Evolutionary conservation across 2,329 filamentous ascomycete species (phyloP), one percentile per base, ranked within the genome.

Genomic region (Diaporthe capsici): DNA sequence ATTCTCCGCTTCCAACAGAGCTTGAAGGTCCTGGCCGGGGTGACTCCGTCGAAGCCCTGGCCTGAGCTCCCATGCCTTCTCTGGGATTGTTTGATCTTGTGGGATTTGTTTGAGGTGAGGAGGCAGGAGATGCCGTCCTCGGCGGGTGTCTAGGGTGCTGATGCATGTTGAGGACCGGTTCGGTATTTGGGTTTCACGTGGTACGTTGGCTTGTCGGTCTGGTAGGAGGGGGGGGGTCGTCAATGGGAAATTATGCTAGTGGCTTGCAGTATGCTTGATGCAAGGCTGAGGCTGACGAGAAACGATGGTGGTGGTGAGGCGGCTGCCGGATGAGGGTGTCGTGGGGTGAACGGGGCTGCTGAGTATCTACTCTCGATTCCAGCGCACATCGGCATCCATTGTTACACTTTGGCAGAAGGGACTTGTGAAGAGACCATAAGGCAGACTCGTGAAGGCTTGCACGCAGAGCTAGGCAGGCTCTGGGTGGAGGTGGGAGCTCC

Each of bases 111-210:
- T 93, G 91, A 71, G 93, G 90, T 67, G 93, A 93, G 80, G 90
- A 91, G 80, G 93, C 92, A 77, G 95, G 92, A 77, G 94, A 95
- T 77, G 93, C 90, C 81, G 92, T 90, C 83, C 92, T 90, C 79
- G 94, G 93, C 79, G 93, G 90, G 77, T 92, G 90, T 80, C 96
- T 92, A 80, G 94, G 93, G 86, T 96, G 94, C 86, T 98, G 96
- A 90, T 98, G 95, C 96, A 98, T 98, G 80, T 82, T 87, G 77
- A 77, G 78, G 39, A 71, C 74, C 61, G 71, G 65, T 75, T 78
- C 72, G 75, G 63, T 58, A 47, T 22, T 25, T 17, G 71, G 58
- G n/a, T 39, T 60, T 34, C 51, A 75, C 44, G 60, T 58, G 51
- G 22, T 75, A 68, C 53, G 71, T 42, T 63, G 78, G 63, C 79